A percentile compares a stretch with the other conserved stretches of the same genome.
Evolutionary conservation across 2,329 filamentous ascomycete genomes (phyloP).

Genomic region (Bertia moriformis): DNA sequence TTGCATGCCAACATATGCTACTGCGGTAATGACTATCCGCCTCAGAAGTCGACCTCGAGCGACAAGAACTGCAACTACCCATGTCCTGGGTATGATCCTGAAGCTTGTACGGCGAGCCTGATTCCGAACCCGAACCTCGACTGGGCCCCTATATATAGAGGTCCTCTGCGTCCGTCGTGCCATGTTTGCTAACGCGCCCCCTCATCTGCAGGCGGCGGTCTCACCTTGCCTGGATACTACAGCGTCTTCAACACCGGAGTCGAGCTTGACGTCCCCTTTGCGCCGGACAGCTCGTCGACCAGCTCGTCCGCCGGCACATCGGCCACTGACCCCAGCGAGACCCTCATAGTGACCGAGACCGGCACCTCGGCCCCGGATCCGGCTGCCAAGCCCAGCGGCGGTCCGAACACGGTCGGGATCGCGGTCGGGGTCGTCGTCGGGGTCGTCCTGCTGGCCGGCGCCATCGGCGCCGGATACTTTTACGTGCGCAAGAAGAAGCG

Average conservation of each 20-base stretch:
- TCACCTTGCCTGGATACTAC: conserved; percentile 24
- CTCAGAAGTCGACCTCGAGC: conserved; percentile 32
- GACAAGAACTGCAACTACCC: conserved; percentile 45
- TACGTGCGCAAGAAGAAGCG: conserved; percentile 64
- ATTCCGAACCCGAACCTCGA: too few relatives aligned
- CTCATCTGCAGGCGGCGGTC: conserved; percentile 37
- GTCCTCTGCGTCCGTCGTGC: conserved; percentile 6
- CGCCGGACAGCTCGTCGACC: conserved; percentile 9
- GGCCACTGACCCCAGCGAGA: background rate
- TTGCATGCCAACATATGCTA: conserved; percentile 51
- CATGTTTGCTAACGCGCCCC: conserved; percentile 14
- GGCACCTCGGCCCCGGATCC: too few relatives aligned
- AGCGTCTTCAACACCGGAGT: conserved; percentile 36
- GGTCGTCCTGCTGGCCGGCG: conserved; percentile 52
- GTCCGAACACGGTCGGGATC: conserved; percentile 67
- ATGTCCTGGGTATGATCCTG: conserved; percentile 47
- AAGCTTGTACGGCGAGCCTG: conserved; percentile 46
- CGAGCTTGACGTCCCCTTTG: conserved; percentile 20
- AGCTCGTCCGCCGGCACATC: conserved; percentile 8
- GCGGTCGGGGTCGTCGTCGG: conserved; percentile 79
- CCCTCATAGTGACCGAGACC: conserved; percentile 9
- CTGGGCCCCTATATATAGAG: conserved; percentile 5
- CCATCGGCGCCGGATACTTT: conserved; percentile 58
- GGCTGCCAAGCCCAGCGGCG: conserved; percentile 15
- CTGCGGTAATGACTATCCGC: conserved; percentile 59